These are phyloP conservation scores for Clarireedia homoeocarpa DNA, from an alignment of 2,329 filamentous ascomycete genomes.

Conservation along the genomic window DNA sequence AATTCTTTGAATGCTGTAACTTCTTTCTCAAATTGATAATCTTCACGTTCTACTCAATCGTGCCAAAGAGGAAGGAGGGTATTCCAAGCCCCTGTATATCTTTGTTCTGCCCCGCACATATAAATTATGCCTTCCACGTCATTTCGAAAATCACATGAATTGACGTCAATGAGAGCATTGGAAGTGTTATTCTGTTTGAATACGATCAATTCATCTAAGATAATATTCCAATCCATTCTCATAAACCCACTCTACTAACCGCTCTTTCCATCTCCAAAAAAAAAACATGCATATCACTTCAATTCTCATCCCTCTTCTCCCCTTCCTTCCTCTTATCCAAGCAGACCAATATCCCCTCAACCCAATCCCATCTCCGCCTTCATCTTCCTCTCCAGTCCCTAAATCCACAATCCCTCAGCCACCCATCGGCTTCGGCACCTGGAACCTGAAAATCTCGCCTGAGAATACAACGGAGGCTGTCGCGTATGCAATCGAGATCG, in stretches of 20 bases:
- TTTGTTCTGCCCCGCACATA: too few relatives aligned
- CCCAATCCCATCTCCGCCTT: not conserved
- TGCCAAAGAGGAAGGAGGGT: not conserved
- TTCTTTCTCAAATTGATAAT: not conserved
- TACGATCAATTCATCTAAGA: too few relatives aligned
- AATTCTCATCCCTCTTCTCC: too few relatives aligned
- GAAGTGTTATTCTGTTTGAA: too few relatives aligned
- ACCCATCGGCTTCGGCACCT: slow-evolving; percentile 10
- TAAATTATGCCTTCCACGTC: too few relatives aligned
- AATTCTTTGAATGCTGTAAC: too few relatives aligned
- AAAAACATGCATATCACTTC: too few relatives aligned
- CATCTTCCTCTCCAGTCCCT: too few relatives aligned
- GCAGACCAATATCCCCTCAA: not conserved
- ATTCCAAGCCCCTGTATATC: not conserved
- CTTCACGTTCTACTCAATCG: not conserved
- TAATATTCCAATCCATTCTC: too few relatives aligned
- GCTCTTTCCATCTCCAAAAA: not conserved
- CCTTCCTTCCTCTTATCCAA: not conserved
- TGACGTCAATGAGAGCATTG: too few relatives aligned
- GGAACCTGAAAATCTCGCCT: not conserved
- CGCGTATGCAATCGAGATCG: slow-evolving; percentile 14
- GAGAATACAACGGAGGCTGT: slow-evolving; percentile 10
- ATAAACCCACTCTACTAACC: not conserved
- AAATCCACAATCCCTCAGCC: not conserved
- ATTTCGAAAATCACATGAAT: too few relatives aligned